Evolutionary conservation across 2,329 filamentous ascomycete genomes (phyloP), one percentile per base, ranked within the genome.

Genomic region (Colletotrichum echinochloae): DNA sequence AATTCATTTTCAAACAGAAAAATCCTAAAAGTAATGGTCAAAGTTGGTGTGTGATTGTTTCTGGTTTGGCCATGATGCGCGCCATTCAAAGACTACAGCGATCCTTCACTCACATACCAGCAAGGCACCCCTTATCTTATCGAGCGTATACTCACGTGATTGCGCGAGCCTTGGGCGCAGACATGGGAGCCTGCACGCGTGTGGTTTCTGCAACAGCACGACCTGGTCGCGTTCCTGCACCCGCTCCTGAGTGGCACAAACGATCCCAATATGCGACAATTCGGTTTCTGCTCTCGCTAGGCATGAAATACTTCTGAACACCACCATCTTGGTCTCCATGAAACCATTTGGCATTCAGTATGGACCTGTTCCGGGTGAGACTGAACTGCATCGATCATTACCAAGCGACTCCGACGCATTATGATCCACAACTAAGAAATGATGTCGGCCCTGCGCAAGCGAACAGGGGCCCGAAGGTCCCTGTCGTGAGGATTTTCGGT

Each of bases 311-410:
- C 35, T 16, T 12, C 6, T 28, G 20, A 51, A 16, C 46, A 11
- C 30, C 20, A 18, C 39, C 46, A 9, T 49, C 23, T 46, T 30
- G 46, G 39, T 61, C 61, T 56, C 65, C 69, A 72, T 73, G 65
- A 66, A 33, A 46, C 41, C 59, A 41, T 3, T n/a, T 16, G 9
- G 5, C 35, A 2, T 14, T 8, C 49, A 73, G 71, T 74, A 84
- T 84, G 91, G 91, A 94, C 77, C 85, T 89, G 75, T 98, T 99
- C 83, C 92, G 93, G 76, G 90, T 99, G 79, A 92, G 95, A 76
- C 85, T 99, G 78, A 98, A 99, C 80, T 97, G 94, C 84, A 91
- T 99, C 83, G 96, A 99, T 82, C 91, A 96, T 80, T 99, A 98
- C 80, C 94, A 97, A 82, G 89, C 91, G 49, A 86, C 86, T 14